Evolutionary conservation across 108 stramenopile genomes (phyloP), one percentile per base, ranked within the genome.

Genomic region (Fragilaria crotonensis): DNA sequence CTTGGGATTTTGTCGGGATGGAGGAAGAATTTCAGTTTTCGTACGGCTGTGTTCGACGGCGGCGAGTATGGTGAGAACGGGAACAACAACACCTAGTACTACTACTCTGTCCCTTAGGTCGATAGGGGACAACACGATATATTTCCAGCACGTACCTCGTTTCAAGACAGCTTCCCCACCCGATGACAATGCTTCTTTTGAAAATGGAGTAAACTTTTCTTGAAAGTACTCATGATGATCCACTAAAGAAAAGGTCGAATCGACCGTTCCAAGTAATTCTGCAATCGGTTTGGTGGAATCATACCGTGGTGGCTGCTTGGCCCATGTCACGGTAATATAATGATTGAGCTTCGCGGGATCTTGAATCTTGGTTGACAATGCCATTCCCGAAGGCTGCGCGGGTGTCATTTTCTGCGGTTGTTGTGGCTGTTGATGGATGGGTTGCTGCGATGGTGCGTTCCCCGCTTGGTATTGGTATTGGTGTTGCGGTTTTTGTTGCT

Each of bases 1-100:
- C 52, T 56, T 17, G 76, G 76, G 1, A 72, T 46, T 47, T 72
- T 77, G 46, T 77, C 76, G 20, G 76, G 76, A 52, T 77, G 76
- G 0, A 77, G 27, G 36, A 77, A 77, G 4, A 77, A 60, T 25
- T 62, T 66, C 2, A 55, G 23, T 48, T 73, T 77, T 9, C 76
- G 48, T 0, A 64, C 62, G 14, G 76, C 77, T 61, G 41, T 57
- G 32, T 79, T 72, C 2, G 31, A 32, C 27, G 11, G 33, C 3
- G 4, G 17, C 19, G 19, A 33, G 23, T 23, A 23, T 7, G 52
- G 23, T n/a, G n/a, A n/a, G n/a, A n/a, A n/a, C n/a, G n/a, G n/a
- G n/a, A n/a, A n/a, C n/a, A n/a, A n/a, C n/a, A n/a, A n/a, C n/a
- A n/a, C n/a, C n/a, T n/a, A n/a, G n/a, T n/a, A n/a, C n/a, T n/a